Evolutionary conservation across 2,329 filamentous ascomycete genomes (phyloP).

Genomic region (Penicillium occitanis): DNA sequence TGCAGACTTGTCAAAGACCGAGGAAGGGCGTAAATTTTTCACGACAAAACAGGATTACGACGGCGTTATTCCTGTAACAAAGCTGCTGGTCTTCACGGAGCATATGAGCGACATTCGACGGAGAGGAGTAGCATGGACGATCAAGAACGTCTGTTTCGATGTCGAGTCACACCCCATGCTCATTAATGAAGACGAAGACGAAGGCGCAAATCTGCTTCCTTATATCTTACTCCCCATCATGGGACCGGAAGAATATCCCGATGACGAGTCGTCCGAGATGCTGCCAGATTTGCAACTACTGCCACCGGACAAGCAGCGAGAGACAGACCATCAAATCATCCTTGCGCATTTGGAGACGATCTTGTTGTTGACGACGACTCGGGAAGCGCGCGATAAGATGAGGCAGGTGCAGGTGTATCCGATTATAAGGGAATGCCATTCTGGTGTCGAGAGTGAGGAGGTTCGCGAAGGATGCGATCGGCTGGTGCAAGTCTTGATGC

Average conservation of each 20-base stretch:
- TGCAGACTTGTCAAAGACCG: constrained; percentile 83
- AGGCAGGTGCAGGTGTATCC: constrained; percentile 81
- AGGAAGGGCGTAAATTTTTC: constrained; percentile 73
- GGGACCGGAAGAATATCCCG: constrained; percentile 81
- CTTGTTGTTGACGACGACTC: constrained; percentile 75
- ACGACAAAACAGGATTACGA: constrained; percentile 73
- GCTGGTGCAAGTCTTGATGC: constrained; percentile 83
- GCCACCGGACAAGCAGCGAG: constrained; percentile 83
- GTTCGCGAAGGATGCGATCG: constrained; percentile 84
- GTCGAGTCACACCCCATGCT: constrained; percentile 69
- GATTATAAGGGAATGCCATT: constrained; percentile 81
- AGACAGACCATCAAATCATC: constrained; percentile 72
- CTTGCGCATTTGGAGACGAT: constrained; percentile 88
- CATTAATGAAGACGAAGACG: constrained; percentile 61
- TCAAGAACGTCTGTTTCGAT: constrained; percentile 92
- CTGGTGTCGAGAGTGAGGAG: constrained; percentile 71
- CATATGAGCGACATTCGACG: constrained; percentile 79
- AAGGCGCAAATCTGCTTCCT: constrained; percentile 70
- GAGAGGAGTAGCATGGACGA: constrained; percentile 91
- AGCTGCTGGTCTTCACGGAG: constrained; percentile 92
- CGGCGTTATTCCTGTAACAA: constrained; percentile 80
- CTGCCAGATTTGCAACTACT: constrained; percentile 85
- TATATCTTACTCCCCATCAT: constrained; percentile 87
- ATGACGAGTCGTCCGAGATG: constrained; percentile 84
- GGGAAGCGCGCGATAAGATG: constrained; percentile 71